Evolutionary conservation across 2,329 filamentous ascomycete genomes (phyloP), one percentile per base, ranked within the genome.

Genomic region (Grosmannia serpens): DNA sequence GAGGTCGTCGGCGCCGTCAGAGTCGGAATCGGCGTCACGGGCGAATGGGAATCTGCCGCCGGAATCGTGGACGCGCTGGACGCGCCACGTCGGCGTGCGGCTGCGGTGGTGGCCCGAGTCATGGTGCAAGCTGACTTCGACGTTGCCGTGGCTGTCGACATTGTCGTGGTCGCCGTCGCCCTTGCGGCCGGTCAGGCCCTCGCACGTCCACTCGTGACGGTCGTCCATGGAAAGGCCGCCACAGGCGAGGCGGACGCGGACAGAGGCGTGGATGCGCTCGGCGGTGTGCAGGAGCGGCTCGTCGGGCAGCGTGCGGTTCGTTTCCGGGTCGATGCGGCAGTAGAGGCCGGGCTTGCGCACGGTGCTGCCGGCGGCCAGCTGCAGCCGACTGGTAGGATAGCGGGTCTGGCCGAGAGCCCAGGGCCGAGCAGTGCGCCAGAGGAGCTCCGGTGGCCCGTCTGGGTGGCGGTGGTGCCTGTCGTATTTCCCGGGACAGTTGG

Each of bases 251-350:
- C 70, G 56, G 20, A 71, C 64, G 11, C 69, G 60, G 27, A 68
- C 69, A 13, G 62, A 63, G 13, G 61, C 62, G 47, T 71, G 70
- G 9, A 75, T 67, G 20, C 71, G 64, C 64, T 75, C 73, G 58
- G 67, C 66, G 0, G 73, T 75, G 50, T 70, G 65, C 4, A 68
- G 57, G 59, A 76, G 65, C 7, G 70, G 70, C 56, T 71, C 64
- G 13, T 64, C 59, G 1, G 70, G 73, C 29, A 68, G 66, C n/a
- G 65, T 58, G 1, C 52, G 15, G 56, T 74, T 74, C 8, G 67
- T 71, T 26, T 70, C 65, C 51, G 72, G 69, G 63, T 75, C 69
- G 10, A 71, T 66, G 24, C 73, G 66, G 31, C 67, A 65, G 52
- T 70, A 71, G 15, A 70, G 61, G 1, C 73, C 74, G 3, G 73